Base-by-base conservation (phyloP, 176 grass and related monocot genomes). In the Paspalum vaginatum region DNA sequence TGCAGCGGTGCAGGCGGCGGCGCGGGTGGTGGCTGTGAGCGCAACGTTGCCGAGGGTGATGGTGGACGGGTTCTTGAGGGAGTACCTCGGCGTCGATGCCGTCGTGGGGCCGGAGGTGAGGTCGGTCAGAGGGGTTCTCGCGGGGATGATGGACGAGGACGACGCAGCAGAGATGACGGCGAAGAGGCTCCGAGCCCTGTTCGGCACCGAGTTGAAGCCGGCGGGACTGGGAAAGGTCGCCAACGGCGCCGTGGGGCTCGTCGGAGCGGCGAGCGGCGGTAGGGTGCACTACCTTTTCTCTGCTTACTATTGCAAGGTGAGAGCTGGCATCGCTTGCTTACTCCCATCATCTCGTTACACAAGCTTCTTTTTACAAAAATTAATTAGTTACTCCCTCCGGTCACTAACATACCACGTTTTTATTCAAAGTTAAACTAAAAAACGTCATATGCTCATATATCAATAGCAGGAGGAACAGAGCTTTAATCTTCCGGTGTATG, bases 21-120 rank as follows among this genome's bases (percentile, higher is more conserved):
- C 61, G 65, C 71, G 67, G 85, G 79, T 68, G 47, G 85, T 97
- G 53, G 89, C 85, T 1, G 83, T 93, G 11, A 97, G 76, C 67
- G 76, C 53, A 4, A 81, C 70, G 40, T 70, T 97, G 76, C 93
- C 93, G 39, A 75, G 71, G 76, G 82, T 93, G 48, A 97, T 97
- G 93, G 83, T 97, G 76, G 90, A 97, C 76, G 79, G 41, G 15
- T 97, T 97, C 80, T 7, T 92, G 39, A 79, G 44, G 71, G 93
- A 91, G 37, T 91, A 91, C 25, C 57, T 97, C 80, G 90, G 80
- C 11, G 93, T 87, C 43, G 87, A 92, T 74, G 83, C 75, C 68
- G 83, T 91, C 69, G 77, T 91, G 39, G 90, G 79, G 68, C 80
- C 73, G 5, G 86, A 88, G 83, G 32, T 91, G 69, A 88, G 67